Conservation (phyloP, 495 filamentous ascomycete species). For the Aspergillus olivimuriae region DNA sequence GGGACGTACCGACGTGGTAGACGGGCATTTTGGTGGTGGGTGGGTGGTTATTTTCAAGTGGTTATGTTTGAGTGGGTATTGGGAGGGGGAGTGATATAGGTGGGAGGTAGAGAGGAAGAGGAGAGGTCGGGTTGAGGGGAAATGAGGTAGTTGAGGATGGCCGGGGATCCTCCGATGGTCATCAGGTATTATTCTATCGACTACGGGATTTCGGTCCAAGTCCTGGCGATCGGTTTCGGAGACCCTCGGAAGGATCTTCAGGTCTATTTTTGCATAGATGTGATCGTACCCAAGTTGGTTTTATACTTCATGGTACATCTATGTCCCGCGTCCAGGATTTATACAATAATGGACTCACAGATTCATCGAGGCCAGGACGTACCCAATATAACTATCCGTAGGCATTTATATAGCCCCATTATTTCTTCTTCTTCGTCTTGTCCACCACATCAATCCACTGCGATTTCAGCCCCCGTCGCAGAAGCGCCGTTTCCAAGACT, state of each 20-base stretch:
- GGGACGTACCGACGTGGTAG: conserved; percentile 18
- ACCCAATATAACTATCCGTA: neutral
- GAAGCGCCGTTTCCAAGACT: conserved; percentile 53
- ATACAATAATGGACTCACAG: neutral
- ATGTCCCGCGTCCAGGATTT: neutral
- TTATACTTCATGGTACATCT: neutral
- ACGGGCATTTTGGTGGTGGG: conserved; percentile 11
- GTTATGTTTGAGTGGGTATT: neutral
- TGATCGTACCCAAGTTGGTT: no score
- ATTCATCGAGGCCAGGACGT: no score
- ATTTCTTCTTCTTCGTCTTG: conserved; percentile 68
- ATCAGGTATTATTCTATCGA: no score
- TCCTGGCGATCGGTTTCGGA: no score
- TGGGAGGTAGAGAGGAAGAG: neutral
- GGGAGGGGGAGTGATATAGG: neutral
- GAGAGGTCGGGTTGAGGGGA: neutral
- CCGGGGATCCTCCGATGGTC: neutral
- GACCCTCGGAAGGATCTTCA: no score
- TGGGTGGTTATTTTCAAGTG: neutral
- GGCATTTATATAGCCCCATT: conserved; percentile 5
- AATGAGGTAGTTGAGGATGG: no score
- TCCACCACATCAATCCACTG: conserved; percentile 60
- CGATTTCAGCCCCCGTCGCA: conserved; percentile 50
- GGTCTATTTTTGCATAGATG: no score
- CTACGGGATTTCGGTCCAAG: no score